Evolutionary conservation across 345 rosid species (phyloP).

Genomic region (Eucalyptus pauciflora): DNA sequence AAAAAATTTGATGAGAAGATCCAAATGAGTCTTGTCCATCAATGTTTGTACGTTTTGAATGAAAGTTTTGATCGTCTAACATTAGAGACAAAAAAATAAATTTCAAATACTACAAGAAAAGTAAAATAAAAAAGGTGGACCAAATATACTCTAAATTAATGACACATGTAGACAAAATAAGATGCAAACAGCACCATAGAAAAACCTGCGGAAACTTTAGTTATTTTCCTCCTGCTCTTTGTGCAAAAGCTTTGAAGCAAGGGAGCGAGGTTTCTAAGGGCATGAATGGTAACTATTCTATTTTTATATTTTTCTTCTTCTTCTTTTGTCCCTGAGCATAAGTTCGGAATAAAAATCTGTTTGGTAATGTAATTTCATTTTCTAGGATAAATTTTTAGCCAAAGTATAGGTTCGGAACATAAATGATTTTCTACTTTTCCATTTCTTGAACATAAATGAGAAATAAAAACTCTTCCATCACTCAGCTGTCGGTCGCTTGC

Average conservation of each 20-base stretch:
- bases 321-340: no score
- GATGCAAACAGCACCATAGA: background rate
- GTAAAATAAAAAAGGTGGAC: background rate
- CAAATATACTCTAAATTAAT: background rate
- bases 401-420: accelerated
- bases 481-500: accelerated
- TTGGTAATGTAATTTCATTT: no score
- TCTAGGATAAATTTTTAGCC: no score
- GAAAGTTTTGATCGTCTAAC: background rate
- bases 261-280: background rate
- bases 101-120: background rate
- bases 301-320: accelerated
- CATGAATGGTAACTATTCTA: no score
- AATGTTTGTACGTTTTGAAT: background rate
- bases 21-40: background rate
- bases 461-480: no score
- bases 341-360: accelerated
- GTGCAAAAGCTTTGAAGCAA: background rate
- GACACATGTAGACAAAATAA: background rate
- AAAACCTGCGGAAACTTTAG: background rate
- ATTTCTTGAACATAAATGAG: no score
- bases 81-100: background rate
- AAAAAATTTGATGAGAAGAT: background rate
- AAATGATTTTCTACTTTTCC: no score
- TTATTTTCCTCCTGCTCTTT: background rate